Conservation (phyloP, 2,329 filamentous ascomycete genomes). For the Aspergillus carbonarius region DNA sequence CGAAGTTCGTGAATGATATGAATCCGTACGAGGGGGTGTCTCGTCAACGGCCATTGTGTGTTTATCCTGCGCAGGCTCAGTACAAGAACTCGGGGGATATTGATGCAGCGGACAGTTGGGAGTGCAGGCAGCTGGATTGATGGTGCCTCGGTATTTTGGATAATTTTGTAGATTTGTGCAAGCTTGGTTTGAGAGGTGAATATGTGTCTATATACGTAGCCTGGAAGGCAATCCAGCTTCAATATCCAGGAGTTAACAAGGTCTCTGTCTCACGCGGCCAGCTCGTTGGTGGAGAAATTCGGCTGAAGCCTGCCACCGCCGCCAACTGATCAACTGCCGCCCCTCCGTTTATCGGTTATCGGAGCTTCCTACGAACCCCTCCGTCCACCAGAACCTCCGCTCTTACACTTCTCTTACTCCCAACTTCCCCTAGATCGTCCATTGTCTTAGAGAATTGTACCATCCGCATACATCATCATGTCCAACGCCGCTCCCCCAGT, state of each 20-base stretch:
- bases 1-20: slow-evolving; percentile 10
- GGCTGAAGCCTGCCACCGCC: not conserved
- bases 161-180: no score
- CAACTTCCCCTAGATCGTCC: not conserved
- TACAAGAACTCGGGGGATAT: not conserved
- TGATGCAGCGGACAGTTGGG: not conserved
- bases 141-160: no score
- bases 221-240: not conserved
- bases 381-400: not conserved
- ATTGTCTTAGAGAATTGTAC: not conserved
- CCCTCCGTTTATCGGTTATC: slow-evolving; percentile 1
- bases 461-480: slow-evolving; percentile 6
- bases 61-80: not conserved
- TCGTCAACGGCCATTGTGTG: not conserved
- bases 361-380: not conserved
- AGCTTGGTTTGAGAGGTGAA: no score
- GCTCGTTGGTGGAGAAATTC: slow-evolving; percentile 7
- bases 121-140: not conserved
- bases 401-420: not conserved
- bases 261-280: not conserved
- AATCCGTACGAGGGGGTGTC: not conserved
- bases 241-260: not conserved
- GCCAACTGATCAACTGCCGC: not conserved
- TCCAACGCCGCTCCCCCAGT: slow-evolving; percentile 3
- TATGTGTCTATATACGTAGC: not conserved